Evolutionary conservation across 306 rosid species (phyloP), one percentile per base, ranked within the genome.

Genomic region (Vigna mungo): DNA sequence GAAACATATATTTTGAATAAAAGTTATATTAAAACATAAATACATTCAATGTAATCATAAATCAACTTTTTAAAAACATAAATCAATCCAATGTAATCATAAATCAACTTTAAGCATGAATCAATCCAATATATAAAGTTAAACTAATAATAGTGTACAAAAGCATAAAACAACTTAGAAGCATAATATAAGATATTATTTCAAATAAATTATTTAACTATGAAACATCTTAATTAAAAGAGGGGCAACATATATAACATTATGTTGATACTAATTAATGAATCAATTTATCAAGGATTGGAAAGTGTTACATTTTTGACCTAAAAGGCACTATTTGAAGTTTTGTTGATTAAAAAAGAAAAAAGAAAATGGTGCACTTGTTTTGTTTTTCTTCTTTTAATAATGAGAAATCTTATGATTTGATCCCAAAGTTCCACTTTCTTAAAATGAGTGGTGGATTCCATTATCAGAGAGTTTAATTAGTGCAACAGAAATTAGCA

Each of bases 371-470:
- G 5, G 1, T 7, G 8, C 30, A 16, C 17, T 60, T 44, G 34
- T 47, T 75, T 34, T 30, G 21, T 39, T 39, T 41, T 65, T 41
- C 51, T 18, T 75, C 25, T 32, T 75, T 75, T 48, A 18, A 48
- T 48, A 48, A 20, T 53, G 9, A 48, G 49, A 32, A 75, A 62
- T 21, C 60, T 7, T 4, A 48, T 75, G 61, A 46, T 62, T 75
- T 62, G 32, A 74, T 60, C 47, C 47, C 20, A 74, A 18, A 60
- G 27, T 61, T 80, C 60, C 60, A 80, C 83, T 72, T 63, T 72
- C 30, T 53, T 53, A 21, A 64, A 80, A 43, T 4, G 34, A 30
- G 61, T 80, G 62, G 44, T 7, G 43, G 34, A 20, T 64, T 30
- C 18, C 44, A 65, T 66, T 16, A 72, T 72, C 23, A 30, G 10